Conservation (phyloP, 176 grass and related monocot genomes). For the Oryza meridionalis region DNA sequence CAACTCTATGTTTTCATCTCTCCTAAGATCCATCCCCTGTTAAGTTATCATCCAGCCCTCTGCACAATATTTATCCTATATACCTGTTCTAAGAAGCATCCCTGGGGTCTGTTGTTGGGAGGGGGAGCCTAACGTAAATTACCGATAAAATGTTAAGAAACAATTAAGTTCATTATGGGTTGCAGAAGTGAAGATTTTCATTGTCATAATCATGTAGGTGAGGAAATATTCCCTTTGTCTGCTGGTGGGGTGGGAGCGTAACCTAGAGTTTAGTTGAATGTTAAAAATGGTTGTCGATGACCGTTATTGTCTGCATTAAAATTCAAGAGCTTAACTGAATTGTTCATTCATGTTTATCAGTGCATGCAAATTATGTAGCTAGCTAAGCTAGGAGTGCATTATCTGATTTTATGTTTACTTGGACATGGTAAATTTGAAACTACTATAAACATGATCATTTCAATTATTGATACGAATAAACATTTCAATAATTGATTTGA, state of each 20-base stretch:
- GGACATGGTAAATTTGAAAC: not conserved
- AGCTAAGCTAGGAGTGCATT: not conserved
- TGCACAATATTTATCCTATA: too few species aligned
- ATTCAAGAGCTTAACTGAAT: constrained; percentile 2
- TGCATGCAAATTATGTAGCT: not conserved
- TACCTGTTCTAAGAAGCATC: too few species aligned
- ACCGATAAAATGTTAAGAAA: too few species aligned
- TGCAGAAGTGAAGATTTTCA: too few species aligned
- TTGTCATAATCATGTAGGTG: not conserved
- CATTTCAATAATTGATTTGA: too few species aligned
- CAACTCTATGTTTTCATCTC: too few species aligned
- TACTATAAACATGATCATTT: not conserved
- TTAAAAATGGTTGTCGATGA: not conserved
- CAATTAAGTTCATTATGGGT: too few species aligned
- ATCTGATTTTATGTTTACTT: too few species aligned
- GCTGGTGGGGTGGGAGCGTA: not conserved
- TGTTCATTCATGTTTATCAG: not conserved
- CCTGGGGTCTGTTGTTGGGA: too few species aligned
- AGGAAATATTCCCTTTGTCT: not conserved
- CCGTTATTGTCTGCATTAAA: not conserved
- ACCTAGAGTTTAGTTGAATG: not conserved
- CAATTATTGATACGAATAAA: not conserved
- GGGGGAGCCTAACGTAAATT: too few species aligned
- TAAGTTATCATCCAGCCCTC: too few species aligned
- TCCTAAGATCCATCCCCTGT: too few species aligned